Evolutionary conservation across 2,329 filamentous ascomycete species (phyloP), one percentile per base, ranked within the genome.

Genomic region (Trichoderma koningii): DNA sequence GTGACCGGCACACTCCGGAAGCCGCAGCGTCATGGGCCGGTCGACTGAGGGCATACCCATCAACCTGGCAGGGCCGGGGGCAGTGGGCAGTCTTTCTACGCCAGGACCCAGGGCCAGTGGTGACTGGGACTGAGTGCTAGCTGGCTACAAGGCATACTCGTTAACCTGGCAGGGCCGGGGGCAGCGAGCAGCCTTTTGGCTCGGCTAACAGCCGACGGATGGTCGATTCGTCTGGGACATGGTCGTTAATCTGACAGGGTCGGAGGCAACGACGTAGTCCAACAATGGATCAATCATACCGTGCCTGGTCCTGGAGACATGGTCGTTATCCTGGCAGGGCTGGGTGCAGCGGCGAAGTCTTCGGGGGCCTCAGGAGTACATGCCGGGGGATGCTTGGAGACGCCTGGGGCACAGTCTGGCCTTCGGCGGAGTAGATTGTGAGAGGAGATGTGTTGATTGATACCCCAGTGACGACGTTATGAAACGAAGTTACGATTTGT

Each of bases 201-300:
- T 45, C 17, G 41, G 41, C 38, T 45, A 56, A 56, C 53, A 23
- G 53, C 23, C 17, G 10, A 17, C 38, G 26, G 23, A 17, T 28
- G 23, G 10, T 30, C 28, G 41, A 44, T 15, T 2, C 38, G 41
- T 45, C 53, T 56, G 28, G 15, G 12, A 15, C 53, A 56, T 56
- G 53, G 23, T 56, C 38, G 53, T 56, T 56, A 56, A 45, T 56
- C 53, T 56, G 53, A 56, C 53, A 56, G 53, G 53, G 53, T 56
- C 41, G 53, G 53, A 56, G 53, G 53, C 53, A 56, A 41, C 53
- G 38, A 3, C 23, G 53, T 44, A 56, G 53, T 23, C 30, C 10
- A 30, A 45, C 41, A 45, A 45, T 12, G 38, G 5, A 15, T 23
- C 21, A 3, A 45, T 56, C 15, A 44, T 42, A n/a, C 17, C 42